A percentile compares a stretch with the other conserved stretches of the same genome.
Conservation (phyloP, 208 protist genomes). For the Willaertia magna region DNA sequence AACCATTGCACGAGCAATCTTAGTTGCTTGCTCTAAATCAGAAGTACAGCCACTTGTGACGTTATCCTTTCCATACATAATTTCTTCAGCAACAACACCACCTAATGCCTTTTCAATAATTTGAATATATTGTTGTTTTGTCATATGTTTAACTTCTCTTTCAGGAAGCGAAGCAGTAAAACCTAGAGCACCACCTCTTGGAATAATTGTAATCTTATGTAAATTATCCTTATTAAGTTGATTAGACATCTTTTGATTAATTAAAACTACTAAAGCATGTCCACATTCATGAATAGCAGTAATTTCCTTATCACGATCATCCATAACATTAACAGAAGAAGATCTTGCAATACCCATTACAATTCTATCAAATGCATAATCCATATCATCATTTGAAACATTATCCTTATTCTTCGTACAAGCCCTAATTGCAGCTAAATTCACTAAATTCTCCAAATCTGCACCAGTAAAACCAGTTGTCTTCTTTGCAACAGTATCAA, state of each 20-base stretch:
- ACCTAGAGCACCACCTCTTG: neutral
- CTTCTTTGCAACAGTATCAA: slow-evolving; percentile 45
- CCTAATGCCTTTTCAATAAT: neutral
- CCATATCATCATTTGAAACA: neutral
- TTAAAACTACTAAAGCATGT: neutral
- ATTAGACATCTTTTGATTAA: neutral
- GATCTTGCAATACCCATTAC: neutral
- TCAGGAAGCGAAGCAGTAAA: neutral
- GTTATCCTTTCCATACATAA: slow-evolving; percentile 4
- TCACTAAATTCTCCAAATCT: slow-evolving; percentile 76
- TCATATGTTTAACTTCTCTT: too few relatives aligned
- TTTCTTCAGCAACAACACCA: neutral
- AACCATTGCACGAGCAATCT: neutral
- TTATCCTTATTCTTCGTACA: slow-evolving; percentile 20
- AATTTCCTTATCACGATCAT: neutral
- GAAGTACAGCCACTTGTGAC: neutral
- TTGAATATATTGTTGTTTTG: neutral
- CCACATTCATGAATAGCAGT: slow-evolving; percentile 5
- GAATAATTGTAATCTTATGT: neutral
- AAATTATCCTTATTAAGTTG: neutral
- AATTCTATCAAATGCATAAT: neutral
- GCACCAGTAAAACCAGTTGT: slow-evolving; percentile 74
- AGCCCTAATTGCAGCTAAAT: slow-evolving; percentile 68
- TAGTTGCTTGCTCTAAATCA: neutral
- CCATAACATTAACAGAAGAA: neutral